Evolutionary conservation across 2,329 filamentous ascomycete species (phyloP).

Genomic region (Colletotrichum siamense): DNA sequence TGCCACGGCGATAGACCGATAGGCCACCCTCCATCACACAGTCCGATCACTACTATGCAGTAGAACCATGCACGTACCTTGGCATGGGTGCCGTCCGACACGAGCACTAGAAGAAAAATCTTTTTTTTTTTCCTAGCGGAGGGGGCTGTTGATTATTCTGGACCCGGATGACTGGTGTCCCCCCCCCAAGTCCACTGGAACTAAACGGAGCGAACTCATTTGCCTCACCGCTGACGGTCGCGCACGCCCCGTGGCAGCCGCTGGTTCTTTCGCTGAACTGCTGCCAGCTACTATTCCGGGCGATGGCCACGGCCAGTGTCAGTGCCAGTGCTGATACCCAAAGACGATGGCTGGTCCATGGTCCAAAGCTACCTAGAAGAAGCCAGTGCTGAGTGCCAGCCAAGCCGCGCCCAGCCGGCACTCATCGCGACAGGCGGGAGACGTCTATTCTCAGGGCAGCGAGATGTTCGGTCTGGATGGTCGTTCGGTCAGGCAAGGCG

Average conservation of each 20-base stretch:
- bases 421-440: neutral
- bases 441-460: neutral
- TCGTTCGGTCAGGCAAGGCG: neutral
- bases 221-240: conserved; percentile 11
- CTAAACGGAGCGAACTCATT: conserved; percentile 1
- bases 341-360: neutral
- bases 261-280: neutral
- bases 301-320: neutral
- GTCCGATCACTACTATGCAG: neutral
- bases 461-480: neutral
- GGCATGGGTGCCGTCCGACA: neutral
- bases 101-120: neutral
- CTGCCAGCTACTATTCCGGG: conserved; percentile 9
- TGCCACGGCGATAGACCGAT: conserved; percentile 14
- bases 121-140: neutral
- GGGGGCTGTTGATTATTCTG: neutral
- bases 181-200: neutral
- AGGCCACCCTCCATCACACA: conserved; percentile 18
- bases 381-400: neutral
- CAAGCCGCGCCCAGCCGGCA: neutral
- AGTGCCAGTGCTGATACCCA: neutral
- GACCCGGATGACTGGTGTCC: neutral
- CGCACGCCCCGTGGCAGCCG: conserved; percentile 2
- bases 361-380: neutral
- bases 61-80: neutral